Evolutionary conservation across 768 basidiomycete genomes (phyloP), one percentile per base, ranked within the genome.

Genomic region (Tephrocybe sp.): DNA sequence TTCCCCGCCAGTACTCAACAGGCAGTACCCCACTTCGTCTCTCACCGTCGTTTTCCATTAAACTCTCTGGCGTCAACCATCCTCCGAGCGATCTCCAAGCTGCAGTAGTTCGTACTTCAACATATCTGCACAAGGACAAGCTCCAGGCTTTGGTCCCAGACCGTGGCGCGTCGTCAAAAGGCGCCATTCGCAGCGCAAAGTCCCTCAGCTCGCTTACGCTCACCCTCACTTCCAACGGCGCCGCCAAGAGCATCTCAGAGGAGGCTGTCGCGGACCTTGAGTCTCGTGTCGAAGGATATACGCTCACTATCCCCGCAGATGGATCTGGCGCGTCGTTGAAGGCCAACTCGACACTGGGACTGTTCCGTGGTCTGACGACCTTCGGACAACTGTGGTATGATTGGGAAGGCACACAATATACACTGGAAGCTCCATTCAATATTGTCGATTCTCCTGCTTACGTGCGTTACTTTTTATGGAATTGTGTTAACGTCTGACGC

Each of bases 291-390:
- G 88, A 92, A 67, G 71, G 72, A 2, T 90, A 90, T 68, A 71
- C 68, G 1, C 72, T 90, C 25, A 68, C 61, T 14, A 68, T 90
- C 14, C 84, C 85, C 2, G 64, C 67, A 6, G 74, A 84, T 56
- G 87, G 86, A 9, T 72, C 75, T 0, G 64, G 64, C 20, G 86
- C 84, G 14, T 72, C 66, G 1, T 65, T 93, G 49, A 67, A 59
- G 0, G 85, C 88, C 11, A 85, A 80, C 57, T 81, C 84, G 37
- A 80, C 84, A 0, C 66, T 90, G 44, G 89, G 89, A 0, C 63
- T 90, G 43, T 79, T 85, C 61, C 72, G 89, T 51, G 90, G 89
- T 9, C 63, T 91, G 58, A 84, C 87, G 3, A 91, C 88, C 3
- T 91, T 93, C 63, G 69, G 70, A 18, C 85, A 86, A 61, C 62